phyloP scores from a whole-genome alignment of 768 basidiomycete species.

The Leccinum variicolor region DNA sequence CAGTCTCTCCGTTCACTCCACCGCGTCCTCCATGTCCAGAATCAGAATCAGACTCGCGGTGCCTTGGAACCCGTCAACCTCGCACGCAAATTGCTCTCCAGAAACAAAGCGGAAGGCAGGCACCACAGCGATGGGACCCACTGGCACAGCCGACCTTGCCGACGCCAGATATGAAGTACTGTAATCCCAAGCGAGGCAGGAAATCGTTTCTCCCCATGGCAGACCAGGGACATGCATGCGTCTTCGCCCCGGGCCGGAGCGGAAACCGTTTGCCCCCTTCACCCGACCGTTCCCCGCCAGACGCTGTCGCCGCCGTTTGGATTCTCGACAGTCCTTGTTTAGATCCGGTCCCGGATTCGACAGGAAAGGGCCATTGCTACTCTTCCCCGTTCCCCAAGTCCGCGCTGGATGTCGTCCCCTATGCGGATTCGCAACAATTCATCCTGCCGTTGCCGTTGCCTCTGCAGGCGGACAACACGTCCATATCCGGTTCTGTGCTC shows the following conservation, averaged over 20 bases:
- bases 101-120: conserved; percentile 31
- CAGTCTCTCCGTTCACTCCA: conserved; percentile 45
- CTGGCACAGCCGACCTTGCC: conserved; percentile 1
- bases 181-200: conserved; percentile 28
- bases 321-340: conserved; percentile 14
- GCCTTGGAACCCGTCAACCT: conserved; percentile 44
- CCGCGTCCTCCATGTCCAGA: conserved; percentile 45
- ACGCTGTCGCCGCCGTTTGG: neutral
- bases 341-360: conserved; percentile 28
- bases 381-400: conserved; percentile 17
- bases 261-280: conserved; percentile 16
- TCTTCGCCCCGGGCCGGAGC: conserved; percentile 10
- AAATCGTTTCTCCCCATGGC: conserved; percentile 44
- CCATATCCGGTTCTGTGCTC: conserved; percentile 57
- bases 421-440: too few relatives aligned
- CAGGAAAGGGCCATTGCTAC: conserved; percentile 55
- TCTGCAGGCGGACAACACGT: conserved; percentile 83
- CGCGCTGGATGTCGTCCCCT: too few relatives aligned
- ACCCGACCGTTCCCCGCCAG: neutral
- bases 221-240: conserved; percentile 26
- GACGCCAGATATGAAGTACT: conserved; percentile 12
- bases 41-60: conserved; percentile 46
- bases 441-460: too few relatives aligned
- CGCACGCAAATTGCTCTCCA: conserved; percentile 53
- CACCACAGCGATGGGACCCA: neutral